phyloP scores from a whole-genome alignment of 768 basidiomycete species.

The Pleurotus tuoliensis region DNA sequence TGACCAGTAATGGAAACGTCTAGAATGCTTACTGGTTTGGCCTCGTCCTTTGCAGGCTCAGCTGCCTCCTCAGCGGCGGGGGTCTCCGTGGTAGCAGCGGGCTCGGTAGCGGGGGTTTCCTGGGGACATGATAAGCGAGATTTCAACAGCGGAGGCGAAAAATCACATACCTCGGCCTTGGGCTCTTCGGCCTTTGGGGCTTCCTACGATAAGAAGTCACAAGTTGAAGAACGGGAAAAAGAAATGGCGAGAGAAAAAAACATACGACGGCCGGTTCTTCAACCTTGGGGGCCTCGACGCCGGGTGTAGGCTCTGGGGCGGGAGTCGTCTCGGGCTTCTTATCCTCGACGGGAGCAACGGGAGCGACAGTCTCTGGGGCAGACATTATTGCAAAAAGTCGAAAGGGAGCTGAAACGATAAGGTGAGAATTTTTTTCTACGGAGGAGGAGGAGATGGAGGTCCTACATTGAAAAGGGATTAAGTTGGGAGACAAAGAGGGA shows the following conservation, averaged over 20 bases:
- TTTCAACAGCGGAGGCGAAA: background rate
- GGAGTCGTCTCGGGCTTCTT: conserved; percentile 35
- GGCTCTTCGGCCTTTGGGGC: conserved; percentile 32
- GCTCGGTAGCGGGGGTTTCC: conserved; percentile 33
- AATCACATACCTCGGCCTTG: conserved; percentile 32
- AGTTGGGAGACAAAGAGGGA: conserved; percentile 53
- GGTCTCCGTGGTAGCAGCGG: conserved; percentile 26
- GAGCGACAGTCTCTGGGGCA: conserved; percentile 55
- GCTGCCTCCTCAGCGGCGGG: conserved; percentile 30
- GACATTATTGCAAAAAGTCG: conserved; percentile 74
- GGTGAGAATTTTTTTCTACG: conserved; percentile 7
- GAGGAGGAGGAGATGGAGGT: conserved; percentile 42
- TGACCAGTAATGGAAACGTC: background rate
- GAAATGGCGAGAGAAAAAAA: conserved; percentile 7
- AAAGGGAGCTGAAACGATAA: conserved; percentile 44
- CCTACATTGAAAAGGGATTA: conserved; percentile 38
- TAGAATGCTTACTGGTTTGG: conserved; percentile 31
- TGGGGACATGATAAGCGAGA: conserved; percentile 13
- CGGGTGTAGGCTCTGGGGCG: conserved; percentile 29
- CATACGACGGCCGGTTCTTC: conserved; percentile 35
- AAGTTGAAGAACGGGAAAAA: conserved; percentile 5
- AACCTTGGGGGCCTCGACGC: conserved; percentile 35
- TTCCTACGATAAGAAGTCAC: conserved; percentile 25
- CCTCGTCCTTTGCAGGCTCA: conserved; percentile 38
- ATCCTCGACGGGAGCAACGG: conserved; percentile 48